Conservation (phyloP, 2,329 filamentous ascomycete genomes). For the Claviceps monticola region DNA sequence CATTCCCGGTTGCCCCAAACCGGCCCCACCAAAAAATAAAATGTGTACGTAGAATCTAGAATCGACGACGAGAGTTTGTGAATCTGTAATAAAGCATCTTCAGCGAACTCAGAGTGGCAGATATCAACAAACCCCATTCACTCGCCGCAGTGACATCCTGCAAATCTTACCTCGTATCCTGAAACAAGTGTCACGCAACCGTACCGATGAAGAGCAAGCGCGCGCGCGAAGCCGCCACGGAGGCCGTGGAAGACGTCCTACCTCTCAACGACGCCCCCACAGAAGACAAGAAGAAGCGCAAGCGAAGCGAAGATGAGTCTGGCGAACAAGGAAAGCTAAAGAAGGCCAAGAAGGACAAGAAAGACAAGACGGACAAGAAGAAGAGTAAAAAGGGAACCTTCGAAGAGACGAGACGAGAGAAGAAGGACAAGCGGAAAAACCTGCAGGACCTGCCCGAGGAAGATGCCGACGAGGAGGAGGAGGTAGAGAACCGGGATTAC, state of each 20-base stretch:
- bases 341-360: conserved; percentile 15
- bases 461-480: conserved; percentile 15
- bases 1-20: background rate
- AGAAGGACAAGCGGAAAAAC: conserved; percentile 27
- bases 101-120: too few relatives aligned
- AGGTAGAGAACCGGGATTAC: conserved; percentile 5
- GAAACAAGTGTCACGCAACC: too few relatives aligned
- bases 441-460: conserved; percentile 23
- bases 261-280: conserved; percentile 10
- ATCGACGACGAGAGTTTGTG: background rate
- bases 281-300: conserved; percentile 26
- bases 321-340: conserved; percentile 13
- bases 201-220: conserved; percentile 24
- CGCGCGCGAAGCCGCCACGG: conserved; percentile 19
- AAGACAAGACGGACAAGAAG: conserved; percentile 18
- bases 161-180: too few relatives aligned
- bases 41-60: background rate
- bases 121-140: too few relatives aligned
- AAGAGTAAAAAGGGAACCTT: conserved; percentile 19
- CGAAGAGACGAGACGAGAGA: conserved; percentile 24
- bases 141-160: background rate
- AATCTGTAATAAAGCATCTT: too few relatives aligned
- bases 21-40: background rate
- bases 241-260: conserved; percentile 15
- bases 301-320: conserved; percentile 18